These are phyloP conservation scores for Colletotrichum orbiculare DNA, from an alignment of 2,329 filamentous ascomycete genomes.

Conservation along the genomic window DNA sequence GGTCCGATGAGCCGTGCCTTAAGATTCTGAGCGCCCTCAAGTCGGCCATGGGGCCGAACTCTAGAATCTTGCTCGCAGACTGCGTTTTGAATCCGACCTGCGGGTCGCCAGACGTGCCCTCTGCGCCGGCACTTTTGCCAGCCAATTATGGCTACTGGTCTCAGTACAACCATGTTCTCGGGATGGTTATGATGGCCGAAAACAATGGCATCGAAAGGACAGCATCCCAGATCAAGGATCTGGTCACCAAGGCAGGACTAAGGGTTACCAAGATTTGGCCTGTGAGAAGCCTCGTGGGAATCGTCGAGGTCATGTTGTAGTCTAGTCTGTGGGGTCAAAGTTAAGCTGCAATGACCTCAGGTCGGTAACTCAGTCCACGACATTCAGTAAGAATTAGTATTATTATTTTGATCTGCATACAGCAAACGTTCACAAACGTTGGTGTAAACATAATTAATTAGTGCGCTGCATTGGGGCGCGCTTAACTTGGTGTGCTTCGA, in stretches of 20 bases:
- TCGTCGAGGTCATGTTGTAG: conserved; percentile 40
- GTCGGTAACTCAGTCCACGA: no score
- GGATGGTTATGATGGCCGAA: conserved; percentile 47
- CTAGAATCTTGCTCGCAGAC: conserved; percentile 41
- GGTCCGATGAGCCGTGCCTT: conserved; percentile 48
- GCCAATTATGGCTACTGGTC: conserved; percentile 49
- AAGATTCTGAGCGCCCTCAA: conserved; percentile 40
- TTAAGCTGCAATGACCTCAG: no score
- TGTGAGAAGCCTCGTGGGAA: conserved; percentile 45
- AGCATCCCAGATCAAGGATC: conserved; percentile 43
- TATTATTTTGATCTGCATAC: no score
- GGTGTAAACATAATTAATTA: no score
- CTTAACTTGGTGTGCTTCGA: no score
- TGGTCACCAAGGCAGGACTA: conserved; percentile 44
- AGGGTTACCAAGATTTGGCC: conserved; percentile 46
- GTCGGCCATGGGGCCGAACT: conserved; percentile 37
- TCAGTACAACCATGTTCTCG: conserved; percentile 46
- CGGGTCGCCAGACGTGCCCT: conserved; percentile 42
- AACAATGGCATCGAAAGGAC: conserved; percentile 51
- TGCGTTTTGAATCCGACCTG: conserved; percentile 50
- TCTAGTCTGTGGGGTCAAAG: neutral
- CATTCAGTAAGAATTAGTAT: no score
- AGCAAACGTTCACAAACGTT: no score
- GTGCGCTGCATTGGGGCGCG: no score
- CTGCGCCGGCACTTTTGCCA: conserved; percentile 46